These are phyloP conservation scores for Lichtheimia ramosa DNA, from an alignment of 371 early-diverging fungal genomes.

Conservation along the genomic window DNA sequence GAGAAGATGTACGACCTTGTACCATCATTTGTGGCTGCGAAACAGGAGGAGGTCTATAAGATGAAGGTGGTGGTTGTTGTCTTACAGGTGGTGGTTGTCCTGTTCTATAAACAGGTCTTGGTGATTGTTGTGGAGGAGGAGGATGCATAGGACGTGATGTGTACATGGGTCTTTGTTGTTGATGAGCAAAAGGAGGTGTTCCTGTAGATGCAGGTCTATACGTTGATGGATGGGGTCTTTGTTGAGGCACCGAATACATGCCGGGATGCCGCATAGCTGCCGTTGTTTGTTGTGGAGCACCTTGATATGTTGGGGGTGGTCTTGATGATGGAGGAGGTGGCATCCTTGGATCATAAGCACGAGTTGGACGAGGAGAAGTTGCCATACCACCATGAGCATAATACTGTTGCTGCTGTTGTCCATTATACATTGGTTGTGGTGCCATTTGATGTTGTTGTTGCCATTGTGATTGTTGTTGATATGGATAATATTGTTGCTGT, in stretches of 20 bases:
- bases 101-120: slow-evolving; percentile 15
- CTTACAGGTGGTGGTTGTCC: slow-evolving; percentile 1
- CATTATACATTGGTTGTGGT: background rate
- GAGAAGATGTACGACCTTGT: slow-evolving; percentile 14
- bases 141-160: slow-evolving; percentile 5
- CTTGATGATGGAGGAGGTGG: background rate
- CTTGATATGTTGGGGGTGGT: background rate
- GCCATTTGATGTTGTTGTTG: slow-evolving; percentile 7
- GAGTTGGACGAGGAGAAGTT: slow-evolving; percentile 14
- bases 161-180: slow-evolving; percentile 9
- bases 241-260: slow-evolving; percentile 2
- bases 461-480: slow-evolving; percentile 7
- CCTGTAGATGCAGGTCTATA: slow-evolving; percentile 9
- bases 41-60: slow-evolving; percentile 1
- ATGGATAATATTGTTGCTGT: slow-evolving; percentile 10
- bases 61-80: slow-evolving; percentile 8
- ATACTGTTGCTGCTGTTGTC: background rate
- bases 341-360: slow-evolving; percentile 13
- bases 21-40: slow-evolving; percentile 1
- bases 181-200: background rate
- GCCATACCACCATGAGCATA: slow-evolving; percentile 7
- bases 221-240: slow-evolving; percentile 1
- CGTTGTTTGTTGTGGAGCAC: background rate
- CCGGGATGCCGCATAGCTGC: slow-evolving; percentile 6
- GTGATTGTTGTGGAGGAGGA: slow-evolving; percentile 9